Evolutionary conservation across 1,284 basidiomycete species (phyloP).

Genomic region (Ganoderma multipileum): DNA sequence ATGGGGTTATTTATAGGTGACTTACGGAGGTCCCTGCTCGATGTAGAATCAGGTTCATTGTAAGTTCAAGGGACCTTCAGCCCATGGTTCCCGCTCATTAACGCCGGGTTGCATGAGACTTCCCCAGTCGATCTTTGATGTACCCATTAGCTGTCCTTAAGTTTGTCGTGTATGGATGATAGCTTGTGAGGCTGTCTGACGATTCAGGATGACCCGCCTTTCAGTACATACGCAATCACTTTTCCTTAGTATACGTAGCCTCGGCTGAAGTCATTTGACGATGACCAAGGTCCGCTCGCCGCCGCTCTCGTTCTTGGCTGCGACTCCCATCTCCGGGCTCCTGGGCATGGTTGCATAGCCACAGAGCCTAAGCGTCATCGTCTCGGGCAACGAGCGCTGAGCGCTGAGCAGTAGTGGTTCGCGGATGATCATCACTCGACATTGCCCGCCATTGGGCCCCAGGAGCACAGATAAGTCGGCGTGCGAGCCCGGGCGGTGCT

Average conservation of each 20-base stretch:
- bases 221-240: neutral
- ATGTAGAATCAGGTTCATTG: constrained; percentile 35
- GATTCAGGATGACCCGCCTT: neutral
- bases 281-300: neutral
- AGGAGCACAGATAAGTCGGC: constrained; percentile 13
- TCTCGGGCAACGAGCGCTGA: neutral
- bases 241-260: neutral
- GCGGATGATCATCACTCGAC: constrained; percentile 21
- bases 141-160: neutral
- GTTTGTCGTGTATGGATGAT: neutral
- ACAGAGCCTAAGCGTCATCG: neutral
- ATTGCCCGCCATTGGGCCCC: constrained; percentile 16
- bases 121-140: constrained; percentile 36
- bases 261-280: neutral
- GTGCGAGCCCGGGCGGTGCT: neutral
- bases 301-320: neutral
- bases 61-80: constrained; percentile 35
- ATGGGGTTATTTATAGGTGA: constrained; percentile 38
- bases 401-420: constrained; percentile 7
- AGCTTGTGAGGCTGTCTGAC: constrained; percentile 5
- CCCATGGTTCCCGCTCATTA: constrained; percentile 31
- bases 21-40: constrained; percentile 38
- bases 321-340: neutral
- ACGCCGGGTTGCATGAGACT: constrained; percentile 32
- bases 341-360: neutral